Percentiles rank a stretch among this genome's conserved stretches.
phyloP scores from a whole-genome alignment of 371 early-diverging fungal genomes.

The Dichotomocladium elegans region DNA sequence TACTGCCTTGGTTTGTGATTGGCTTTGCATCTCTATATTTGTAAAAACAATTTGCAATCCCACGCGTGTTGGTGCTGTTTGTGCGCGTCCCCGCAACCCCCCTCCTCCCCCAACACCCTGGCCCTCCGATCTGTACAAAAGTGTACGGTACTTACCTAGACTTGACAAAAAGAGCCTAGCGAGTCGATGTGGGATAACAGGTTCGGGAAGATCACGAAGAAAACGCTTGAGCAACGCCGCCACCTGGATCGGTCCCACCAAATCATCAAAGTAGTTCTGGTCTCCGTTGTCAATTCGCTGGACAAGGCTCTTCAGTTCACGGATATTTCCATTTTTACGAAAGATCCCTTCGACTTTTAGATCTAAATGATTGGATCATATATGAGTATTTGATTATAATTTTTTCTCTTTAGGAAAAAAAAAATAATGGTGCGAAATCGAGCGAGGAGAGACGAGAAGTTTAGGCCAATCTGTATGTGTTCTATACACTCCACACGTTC shows the following conservation, averaged over 20 bases:
- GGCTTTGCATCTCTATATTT: conserved; percentile 31
- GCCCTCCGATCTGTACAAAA: too few relatives aligned
- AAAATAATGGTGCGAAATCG: too few relatives aligned
- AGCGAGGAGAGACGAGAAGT: too few relatives aligned
- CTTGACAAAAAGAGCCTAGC: conserved; percentile 75
- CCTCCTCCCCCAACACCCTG: too few relatives aligned
- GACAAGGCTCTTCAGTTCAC: conserved; percentile 75
- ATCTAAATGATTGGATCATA: conserved; percentile 43
- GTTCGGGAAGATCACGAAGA: conserved; percentile 90
- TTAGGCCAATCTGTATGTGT: too few relatives aligned
- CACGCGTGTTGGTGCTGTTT: background rate
- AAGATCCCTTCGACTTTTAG: conserved; percentile 91
- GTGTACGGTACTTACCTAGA: conserved; percentile 36
- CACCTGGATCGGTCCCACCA: conserved; percentile 60
- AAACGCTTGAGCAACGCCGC: conserved; percentile 94
- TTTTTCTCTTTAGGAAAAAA: too few relatives aligned
- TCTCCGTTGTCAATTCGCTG: conserved; percentile 68
- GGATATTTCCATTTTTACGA: conserved; percentile 95
- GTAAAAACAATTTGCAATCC: background rate
- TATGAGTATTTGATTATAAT: background rate
- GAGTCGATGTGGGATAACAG: conserved; percentile 83
- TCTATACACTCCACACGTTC: too few relatives aligned
- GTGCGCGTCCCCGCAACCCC: too few relatives aligned
- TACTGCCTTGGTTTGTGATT: conserved; percentile 43
- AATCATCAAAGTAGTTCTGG: background rate